phyloP scores from a whole-genome alignment of 129 eudicot genomes.

The Pseudognaphalium luteoalbum region DNA sequence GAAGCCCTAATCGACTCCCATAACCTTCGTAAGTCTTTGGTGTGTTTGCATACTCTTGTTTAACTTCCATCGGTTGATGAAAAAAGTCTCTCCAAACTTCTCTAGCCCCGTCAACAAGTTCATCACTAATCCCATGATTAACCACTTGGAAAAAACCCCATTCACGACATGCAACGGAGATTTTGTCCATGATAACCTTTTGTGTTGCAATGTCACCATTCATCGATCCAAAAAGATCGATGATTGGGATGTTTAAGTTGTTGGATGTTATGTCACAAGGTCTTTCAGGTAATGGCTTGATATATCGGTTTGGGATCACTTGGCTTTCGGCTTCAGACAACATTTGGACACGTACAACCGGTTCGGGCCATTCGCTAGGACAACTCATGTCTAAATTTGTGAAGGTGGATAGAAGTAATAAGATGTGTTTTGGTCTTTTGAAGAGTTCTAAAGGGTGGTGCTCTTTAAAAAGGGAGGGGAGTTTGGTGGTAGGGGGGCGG shows the following conservation, averaged over 20 bases:
- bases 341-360: constrained; percentile 68
- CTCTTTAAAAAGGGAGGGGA: constrained; percentile 20
- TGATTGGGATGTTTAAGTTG: constrained; percentile 50
- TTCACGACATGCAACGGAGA: constrained; percentile 57
- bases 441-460: constrained; percentile 24
- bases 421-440: constrained; percentile 11
- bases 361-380: constrained; percentile 69
- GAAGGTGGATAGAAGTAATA: too few relatives aligned
- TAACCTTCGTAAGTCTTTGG: constrained; percentile 84
- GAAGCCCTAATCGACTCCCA: constrained; percentile 74
- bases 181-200: constrained; percentile 21
- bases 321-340: constrained; percentile 41
- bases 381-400: constrained; percentile 31
- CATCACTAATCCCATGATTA: constrained; percentile 65
- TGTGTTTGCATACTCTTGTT: constrained; percentile 63
- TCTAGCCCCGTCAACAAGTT: constrained; percentile 59
- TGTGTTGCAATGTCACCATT: constrained; percentile 22
- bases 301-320: constrained; percentile 53
- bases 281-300: constrained; percentile 58
- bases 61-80: constrained; percentile 75
- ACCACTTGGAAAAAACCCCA: constrained; percentile 87
- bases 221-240: constrained; percentile 51
- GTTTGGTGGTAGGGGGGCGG: constrained; percentile 5
- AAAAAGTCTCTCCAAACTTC: constrained; percentile 72
- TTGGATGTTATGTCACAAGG: constrained; percentile 29